These are phyloP conservation scores for Beauveria pseudobassiana DNA, from an alignment of 2,329 filamentous ascomycete genomes.

Conservation along the genomic window DNA sequence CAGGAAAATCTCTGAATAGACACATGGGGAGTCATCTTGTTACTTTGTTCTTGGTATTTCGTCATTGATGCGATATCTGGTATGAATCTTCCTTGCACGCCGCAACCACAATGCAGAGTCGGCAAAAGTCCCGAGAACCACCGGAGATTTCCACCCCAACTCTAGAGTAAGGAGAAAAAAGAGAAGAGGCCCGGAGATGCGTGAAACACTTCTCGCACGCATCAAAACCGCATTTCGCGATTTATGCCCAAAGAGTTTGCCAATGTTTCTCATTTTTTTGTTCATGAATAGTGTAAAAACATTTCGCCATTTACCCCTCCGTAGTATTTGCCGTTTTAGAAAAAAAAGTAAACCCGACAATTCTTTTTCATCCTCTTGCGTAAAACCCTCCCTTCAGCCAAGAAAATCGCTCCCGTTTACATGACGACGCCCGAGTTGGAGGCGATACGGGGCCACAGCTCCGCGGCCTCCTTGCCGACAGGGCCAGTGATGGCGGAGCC, in stretches of 20 bases:
- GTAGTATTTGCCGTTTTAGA: not conserved
- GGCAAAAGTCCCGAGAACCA: constrained; percentile 36
- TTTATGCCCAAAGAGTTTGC: not conserved
- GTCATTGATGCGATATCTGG: constrained; percentile 43
- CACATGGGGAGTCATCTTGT: constrained; percentile 18
- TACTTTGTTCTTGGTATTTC: constrained; percentile 22
- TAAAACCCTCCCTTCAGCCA: not conserved
- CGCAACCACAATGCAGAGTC: constrained; percentile 47
- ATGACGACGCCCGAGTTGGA: constrained; percentile 99
- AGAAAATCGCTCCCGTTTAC: constrained; percentile 53
- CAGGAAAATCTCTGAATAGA: not conserved
- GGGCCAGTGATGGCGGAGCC: constrained; percentile 98
- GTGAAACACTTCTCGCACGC: not conserved
- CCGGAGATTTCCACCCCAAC: not conserved
- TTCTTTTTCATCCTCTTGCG: constrained; percentile 22
- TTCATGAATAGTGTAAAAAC: constrained; percentile 11
- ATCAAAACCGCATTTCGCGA: not conserved
- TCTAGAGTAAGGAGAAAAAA: constrained; percentile 1
- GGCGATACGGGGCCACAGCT: constrained; percentile 99
- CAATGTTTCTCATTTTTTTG: constrained; percentile 4
- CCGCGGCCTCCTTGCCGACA: constrained; percentile 98
- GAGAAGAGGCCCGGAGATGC: not conserved
- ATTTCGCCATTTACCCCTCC: constrained; percentile 8
- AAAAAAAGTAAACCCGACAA: not conserved
- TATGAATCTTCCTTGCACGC: constrained; percentile 47